phyloP scores from a whole-genome alignment of 1,284 basidiomycete genomes.

The Anthracocystis setariae region DNA sequence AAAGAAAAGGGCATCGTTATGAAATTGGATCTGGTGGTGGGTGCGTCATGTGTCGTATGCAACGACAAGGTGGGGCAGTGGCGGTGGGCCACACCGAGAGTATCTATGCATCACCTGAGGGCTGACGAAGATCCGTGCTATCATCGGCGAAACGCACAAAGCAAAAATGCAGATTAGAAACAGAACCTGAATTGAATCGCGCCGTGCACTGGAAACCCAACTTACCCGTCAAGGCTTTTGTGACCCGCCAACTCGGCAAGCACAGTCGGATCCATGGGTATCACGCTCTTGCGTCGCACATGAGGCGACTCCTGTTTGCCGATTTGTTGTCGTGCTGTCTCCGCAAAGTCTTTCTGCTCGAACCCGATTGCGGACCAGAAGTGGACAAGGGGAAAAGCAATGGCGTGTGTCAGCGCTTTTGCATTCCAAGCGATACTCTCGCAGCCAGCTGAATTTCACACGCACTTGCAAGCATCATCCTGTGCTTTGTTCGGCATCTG shows the following conservation, averaged over 20 bases:
- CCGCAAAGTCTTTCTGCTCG: slow-evolving; percentile 49
- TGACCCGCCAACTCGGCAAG: slow-evolving; percentile 68
- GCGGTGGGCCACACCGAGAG: background rate
- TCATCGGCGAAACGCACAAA: background rate
- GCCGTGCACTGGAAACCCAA: background rate
- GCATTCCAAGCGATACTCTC: background rate
- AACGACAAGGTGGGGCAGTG: too few relatives aligned
- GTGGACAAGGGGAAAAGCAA: slow-evolving; percentile 1
- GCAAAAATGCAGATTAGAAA: background rate
- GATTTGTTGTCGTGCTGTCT: slow-evolving; percentile 50
- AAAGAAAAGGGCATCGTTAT: slow-evolving; percentile 1
- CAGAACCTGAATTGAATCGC: background rate
- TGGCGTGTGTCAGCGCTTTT: slow-evolving; percentile 14
- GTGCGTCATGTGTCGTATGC: background rate
- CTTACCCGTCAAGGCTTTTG: slow-evolving; percentile 59
- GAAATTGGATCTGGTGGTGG: too few relatives aligned
- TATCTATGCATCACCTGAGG: slow-evolving; percentile 36
- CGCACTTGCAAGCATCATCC: background rate
- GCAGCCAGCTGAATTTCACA: background rate
- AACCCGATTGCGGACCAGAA: background rate
- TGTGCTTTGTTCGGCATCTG: background rate
- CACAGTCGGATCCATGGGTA: slow-evolving; percentile 68
- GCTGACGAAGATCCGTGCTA: slow-evolving; percentile 29
- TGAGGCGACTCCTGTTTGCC: slow-evolving; percentile 53
- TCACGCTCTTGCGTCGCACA: slow-evolving; percentile 67